phyloP scores from a whole-genome alignment of 208 protist species.

The Novymonas esmeraldas region DNA sequence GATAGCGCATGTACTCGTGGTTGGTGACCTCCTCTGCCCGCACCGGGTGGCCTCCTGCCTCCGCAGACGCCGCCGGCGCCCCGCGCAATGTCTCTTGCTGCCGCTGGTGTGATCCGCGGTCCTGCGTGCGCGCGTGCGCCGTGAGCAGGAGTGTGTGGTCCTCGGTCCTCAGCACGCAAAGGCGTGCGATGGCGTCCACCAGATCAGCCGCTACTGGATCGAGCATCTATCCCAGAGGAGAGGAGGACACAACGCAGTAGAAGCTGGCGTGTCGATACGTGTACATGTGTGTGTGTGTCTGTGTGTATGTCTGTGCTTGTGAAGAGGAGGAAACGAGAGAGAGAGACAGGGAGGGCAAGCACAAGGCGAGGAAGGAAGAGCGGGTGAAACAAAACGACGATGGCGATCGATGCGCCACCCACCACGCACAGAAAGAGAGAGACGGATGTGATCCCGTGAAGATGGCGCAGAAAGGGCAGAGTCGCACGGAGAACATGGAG shows the following conservation, averaged over 20 bases:
- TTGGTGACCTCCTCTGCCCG: not conserved
- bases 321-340: too few species aligned
- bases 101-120: not conserved
- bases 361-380: too few species aligned
- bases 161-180: conserved; percentile 53
- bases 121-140: conserved; percentile 19
- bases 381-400: too few species aligned
- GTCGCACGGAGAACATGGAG: not conserved
- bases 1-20: conserved; percentile 36
- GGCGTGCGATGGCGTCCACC: conserved; percentile 38
- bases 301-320: too few species aligned
- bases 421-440: too few species aligned
- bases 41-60: not conserved
- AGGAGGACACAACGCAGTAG: too few species aligned
- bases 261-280: too few species aligned
- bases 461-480: not conserved
- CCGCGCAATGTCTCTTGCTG: not conserved
- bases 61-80: not conserved
- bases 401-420: too few species aligned
- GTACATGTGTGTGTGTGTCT: not conserved
- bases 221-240: conserved; percentile 31
- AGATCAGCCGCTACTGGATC: conserved; percentile 33
- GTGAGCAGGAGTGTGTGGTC: conserved; percentile 45
- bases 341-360: too few species aligned
- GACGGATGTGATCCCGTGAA: too few species aligned